These are phyloP conservation scores for Rugonectria rugulosa DNA, from an alignment of 2,329 filamentous ascomycete genomes.

Conservation along the genomic window DNA sequence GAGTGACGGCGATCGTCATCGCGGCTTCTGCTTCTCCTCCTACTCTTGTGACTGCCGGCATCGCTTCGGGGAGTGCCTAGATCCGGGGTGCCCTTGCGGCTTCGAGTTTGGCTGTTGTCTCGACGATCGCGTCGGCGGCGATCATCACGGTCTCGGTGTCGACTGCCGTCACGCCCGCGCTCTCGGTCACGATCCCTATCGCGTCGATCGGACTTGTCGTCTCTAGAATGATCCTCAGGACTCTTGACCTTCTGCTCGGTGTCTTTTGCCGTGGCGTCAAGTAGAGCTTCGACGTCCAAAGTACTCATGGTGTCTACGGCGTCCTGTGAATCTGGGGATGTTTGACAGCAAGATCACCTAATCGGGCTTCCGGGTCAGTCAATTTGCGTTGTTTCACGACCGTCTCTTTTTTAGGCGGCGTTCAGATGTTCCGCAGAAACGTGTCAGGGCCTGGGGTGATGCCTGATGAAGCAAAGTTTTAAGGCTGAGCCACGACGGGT, in stretches of 20 bases:
- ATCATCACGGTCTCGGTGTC: slow-evolving; percentile 63
- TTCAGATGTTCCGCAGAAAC: slow-evolving; percentile 22
- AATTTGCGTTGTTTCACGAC: slow-evolving; percentile 15
- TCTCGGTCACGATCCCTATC: slow-evolving; percentile 64
- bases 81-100: slow-evolving; percentile 59
- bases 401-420: slow-evolving; percentile 12
- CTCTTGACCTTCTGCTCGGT: slow-evolving; percentile 56
- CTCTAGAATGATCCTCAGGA: slow-evolving; percentile 61
- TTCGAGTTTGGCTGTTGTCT: slow-evolving; percentile 62
- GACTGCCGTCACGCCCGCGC: slow-evolving; percentile 62
- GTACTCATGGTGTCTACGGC: slow-evolving; percentile 52
- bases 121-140: slow-evolving; percentile 59
- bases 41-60: slow-evolving; percentile 81
- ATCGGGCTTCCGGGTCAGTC: slow-evolving; percentile 14
- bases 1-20: slow-evolving; percentile 78
- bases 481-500: slow-evolving; percentile 7
- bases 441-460: too few species aligned
- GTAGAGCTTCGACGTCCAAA: slow-evolving; percentile 85
- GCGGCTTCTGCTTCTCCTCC: slow-evolving; percentile 79
- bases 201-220: slow-evolving; percentile 54
- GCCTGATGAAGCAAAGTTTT: too few species aligned
- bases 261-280: slow-evolving; percentile 81
- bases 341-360: slow-evolving; percentile 14
- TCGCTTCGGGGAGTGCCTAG: slow-evolving; percentile 77
- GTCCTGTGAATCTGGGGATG: slow-evolving; percentile 22